Evolutionary conservation across 257 asterid species (phyloP).

Genomic region (Paraleonurus japonicus): DNA sequence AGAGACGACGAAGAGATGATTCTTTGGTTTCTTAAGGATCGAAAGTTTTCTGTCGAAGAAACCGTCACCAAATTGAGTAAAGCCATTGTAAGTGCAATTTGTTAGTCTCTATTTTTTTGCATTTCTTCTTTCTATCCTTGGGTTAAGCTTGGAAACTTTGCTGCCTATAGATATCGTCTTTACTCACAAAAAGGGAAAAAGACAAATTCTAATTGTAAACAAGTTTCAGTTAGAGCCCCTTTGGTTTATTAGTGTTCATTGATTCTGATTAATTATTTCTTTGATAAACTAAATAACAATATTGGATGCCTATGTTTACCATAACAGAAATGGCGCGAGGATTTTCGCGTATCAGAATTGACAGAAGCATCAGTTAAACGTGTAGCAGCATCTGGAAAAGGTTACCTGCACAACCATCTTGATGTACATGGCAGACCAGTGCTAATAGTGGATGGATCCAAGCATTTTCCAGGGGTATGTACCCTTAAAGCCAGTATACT

Average conservation of each 20-base stretch:
- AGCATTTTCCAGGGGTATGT: conserved; percentile 85
- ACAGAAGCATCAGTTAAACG: conserved; percentile 63
- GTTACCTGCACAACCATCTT: conserved; percentile 60
- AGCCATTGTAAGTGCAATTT: conserved; percentile 64
- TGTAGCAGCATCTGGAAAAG: conserved; percentile 65
- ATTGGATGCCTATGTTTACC: conserved; percentile 1
- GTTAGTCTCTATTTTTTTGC: neutral
- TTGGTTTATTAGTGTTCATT: conserved; percentile 16
- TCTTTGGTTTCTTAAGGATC: conserved; percentile 86
- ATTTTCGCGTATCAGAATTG: conserved; percentile 73
- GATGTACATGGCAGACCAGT: conserved; percentile 66
- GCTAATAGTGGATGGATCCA: conserved; percentile 64
- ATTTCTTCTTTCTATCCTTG: no score
- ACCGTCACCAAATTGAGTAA: conserved; percentile 73
- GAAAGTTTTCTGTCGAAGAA: conserved; percentile 69
- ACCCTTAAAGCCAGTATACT: neutral
- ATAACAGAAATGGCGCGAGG: conserved; percentile 69
- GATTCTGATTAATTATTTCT: neutral
- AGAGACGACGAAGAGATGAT: conserved; percentile 94
- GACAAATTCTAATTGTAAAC: no score
- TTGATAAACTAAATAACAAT: no score
- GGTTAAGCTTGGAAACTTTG: no score
- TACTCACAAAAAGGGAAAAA: neutral
- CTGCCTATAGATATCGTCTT: neutral
- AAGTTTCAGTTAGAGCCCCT: conserved; percentile 12